phyloP scores from a whole-genome alignment of 805 yeast genomes.

The Yamadazyma endophytica region DNA sequence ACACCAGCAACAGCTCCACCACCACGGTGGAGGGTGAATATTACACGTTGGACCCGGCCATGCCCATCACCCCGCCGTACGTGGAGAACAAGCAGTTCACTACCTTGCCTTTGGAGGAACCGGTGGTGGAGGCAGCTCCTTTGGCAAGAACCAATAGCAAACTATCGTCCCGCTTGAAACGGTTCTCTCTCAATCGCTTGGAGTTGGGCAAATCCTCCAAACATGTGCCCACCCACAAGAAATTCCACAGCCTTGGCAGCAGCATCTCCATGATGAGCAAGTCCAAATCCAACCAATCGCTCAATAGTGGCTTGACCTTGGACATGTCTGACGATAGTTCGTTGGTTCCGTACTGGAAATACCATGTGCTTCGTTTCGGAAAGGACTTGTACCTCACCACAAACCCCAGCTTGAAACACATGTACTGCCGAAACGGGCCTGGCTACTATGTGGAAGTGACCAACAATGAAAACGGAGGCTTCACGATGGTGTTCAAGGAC shows the following conservation, averaged over 20 bases:
- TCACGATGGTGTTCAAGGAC: conserved; percentile 23
- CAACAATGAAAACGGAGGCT: conserved; percentile 15
- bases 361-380: conserved; percentile 55
- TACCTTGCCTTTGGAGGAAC: conserved; percentile 7
- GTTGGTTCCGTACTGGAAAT: conserved; percentile 49
- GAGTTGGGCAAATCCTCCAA: conserved; percentile 2
- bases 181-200: conserved; percentile 9
- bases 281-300: background rate
- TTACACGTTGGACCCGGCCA: conserved; percentile 10
- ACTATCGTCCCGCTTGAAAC: conserved; percentile 4
- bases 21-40: conserved; percentile 4
- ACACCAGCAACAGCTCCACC: background rate
- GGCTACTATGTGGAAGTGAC: conserved; percentile 51
- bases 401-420: conserved; percentile 59
- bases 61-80: conserved; percentile 5
- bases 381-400: conserved; percentile 60
- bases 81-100: background rate
- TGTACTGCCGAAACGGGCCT: conserved; percentile 58
- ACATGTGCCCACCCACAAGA: conserved; percentile 8
- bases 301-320: background rate
- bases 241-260: conserved; percentile 4
- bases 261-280: background rate
- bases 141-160: conserved; percentile 2
- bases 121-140: background rate
- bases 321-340: background rate